These are phyloP conservation scores for Helotiales sp. DNA, from an alignment of 2,329 filamentous ascomycete genomes.

Conservation along the genomic window DNA sequence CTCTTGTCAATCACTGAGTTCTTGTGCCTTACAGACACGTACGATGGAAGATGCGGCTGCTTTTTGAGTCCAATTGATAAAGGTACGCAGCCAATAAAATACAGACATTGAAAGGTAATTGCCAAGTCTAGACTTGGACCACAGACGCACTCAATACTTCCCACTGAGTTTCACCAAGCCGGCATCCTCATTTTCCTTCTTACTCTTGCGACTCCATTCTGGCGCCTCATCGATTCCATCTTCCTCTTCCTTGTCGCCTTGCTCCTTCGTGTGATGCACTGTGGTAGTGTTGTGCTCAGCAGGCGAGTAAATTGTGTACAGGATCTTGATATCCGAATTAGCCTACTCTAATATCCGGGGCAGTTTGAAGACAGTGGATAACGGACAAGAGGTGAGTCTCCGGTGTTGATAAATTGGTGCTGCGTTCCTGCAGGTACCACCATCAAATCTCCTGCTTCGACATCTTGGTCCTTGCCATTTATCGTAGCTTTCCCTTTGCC, in stretches of 20 bases:
- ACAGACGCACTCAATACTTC: conserved; percentile 32
- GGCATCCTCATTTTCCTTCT: conserved; percentile 60
- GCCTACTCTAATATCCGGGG: not conserved
- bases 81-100: no score
- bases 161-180: conserved; percentile 56
- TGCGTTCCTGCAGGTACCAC: conserved; percentile 69
- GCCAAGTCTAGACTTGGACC: not conserved
- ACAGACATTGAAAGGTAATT: no score
- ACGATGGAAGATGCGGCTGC: not conserved
- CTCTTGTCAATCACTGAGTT: no score
- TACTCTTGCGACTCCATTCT: conserved; percentile 61
- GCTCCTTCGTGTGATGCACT: conserved; percentile 66
- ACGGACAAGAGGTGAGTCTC: conserved; percentile 55
- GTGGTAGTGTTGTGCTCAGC: conserved; percentile 64
- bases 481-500: conserved; percentile 63
- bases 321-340: conserved; percentile 44
- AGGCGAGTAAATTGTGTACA: conserved; percentile 67
- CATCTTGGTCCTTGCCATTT: conserved; percentile 59
- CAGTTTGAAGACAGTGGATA: not conserved
- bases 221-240: conserved; percentile 64
- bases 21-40: no score
- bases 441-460: conserved; percentile 47
- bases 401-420: conserved; percentile 68
- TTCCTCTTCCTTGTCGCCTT: conserved; percentile 66
- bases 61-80: not conserved